Base-by-base conservation (phyloP, 306 rosid genomes). In the Gleditsia sinensis region DNA sequence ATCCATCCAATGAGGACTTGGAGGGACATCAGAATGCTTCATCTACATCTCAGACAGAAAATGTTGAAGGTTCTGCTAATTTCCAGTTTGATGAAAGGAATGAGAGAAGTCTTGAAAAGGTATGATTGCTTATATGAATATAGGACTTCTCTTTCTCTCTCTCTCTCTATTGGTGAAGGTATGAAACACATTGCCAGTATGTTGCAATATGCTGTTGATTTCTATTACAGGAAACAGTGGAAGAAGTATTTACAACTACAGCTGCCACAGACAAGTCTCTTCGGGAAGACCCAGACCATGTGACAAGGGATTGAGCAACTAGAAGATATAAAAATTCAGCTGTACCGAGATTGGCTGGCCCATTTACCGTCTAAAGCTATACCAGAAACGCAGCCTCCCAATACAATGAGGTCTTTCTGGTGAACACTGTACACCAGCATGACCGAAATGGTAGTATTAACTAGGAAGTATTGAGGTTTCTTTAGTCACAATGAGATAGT, bases 201-300 rank as follows among this genome's bases (percentile, higher is more conserved):
- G 71, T 28, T 71, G 67, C 50, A 57, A 37, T 66, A 42, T 32
- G 19, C 37, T 75, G 61, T 33, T 64, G 37, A 13, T 56, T 75
- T 71, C 74, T 36, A 56, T 56, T 17, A 11, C 96, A 94, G 97
- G 96, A 82, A 66, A 71, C 86, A 20, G 82, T 73, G 54, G 91
- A 91, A 58, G 91, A 91, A 56, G 78, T 75, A 76, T 73, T 79
- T 56, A 69, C 84, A 70, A 64, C 83, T 64, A 32, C 78, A 1
- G 76, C 81, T 27, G 34, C 85, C 36, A 43, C 78, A 46, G 89
- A 85, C 54, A 81, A 78, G 40, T 42, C 48, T 72, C 79, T 88
- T 6, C 88, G 48, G 55, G 96, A 94, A 82, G 87, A 80, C 24
- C 6, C 82, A 62, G 68, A 62, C 4, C 49, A 62, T 8, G 79